Base-by-base conservation (phyloP, 495 filamentous ascomycete species). In the Hypoxylon cercidicola region DNA sequence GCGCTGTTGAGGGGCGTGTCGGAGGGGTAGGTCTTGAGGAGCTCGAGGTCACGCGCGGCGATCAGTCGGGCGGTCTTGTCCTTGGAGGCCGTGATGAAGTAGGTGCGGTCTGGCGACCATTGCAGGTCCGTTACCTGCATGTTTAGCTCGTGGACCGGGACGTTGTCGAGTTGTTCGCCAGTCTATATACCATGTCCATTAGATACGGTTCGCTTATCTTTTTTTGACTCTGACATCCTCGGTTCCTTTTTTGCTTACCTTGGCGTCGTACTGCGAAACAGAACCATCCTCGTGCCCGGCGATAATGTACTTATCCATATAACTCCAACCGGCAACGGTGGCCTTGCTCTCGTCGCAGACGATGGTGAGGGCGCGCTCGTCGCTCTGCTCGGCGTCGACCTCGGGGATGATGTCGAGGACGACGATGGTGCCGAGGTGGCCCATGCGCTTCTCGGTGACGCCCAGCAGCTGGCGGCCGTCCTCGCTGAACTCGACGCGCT, bases 1-100 rank as follows among this genome's bases (percentile, higher is more conserved):
- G 96, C 95, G 70, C 88, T 93, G 85, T 98, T 98, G 59, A 99
- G 88, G 12, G 95, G 93, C n/a, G 95, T 99, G 74, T 99, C 95
- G 80, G 93, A 81, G 62, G 83, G 70, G 81, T 94, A 99, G 60
- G 91, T 93, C 81, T 98, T 98, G 64, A 98, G 85, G 68, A 93
- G 88, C 74, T 92, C 88, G 78, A 99, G 92, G 73, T 92, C 90
- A 66, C 87, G 85, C 60, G 89, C 81, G 68, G 90, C 88, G 74
- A 96, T 81, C 68, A 98, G 87, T 88, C 93, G 69, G 56, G 95
- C 91, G 51, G 90, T 90, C 84, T 98, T 98, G 84, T 99, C 95
- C 78, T 97, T 98, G 60, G 90, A 96, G 55, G 94, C 88, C 47
- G 96, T 98, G 80, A 99, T 93, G 79, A 97, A 97, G 80, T 97